Percentiles rank a stretch among this genome's conserved stretches.
Conservation (phyloP, 2,329 filamentous ascomycete genomes). For the Aspergillus nomiae region DNA sequence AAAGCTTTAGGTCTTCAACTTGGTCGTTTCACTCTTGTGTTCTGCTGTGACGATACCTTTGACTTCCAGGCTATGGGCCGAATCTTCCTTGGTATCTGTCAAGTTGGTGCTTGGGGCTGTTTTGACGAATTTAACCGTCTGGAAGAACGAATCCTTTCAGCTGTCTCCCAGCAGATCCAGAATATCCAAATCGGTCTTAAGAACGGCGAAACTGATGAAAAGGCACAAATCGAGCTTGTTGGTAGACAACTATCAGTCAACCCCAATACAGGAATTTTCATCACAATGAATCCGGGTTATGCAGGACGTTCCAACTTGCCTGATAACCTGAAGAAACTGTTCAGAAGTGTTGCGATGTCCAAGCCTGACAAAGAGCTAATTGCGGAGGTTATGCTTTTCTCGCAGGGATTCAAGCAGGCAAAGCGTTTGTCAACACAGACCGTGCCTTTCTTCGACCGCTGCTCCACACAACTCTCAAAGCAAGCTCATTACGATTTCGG, state of each 20-base stretch:
- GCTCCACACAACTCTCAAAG: slow-evolving; percentile 77
- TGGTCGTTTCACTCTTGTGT: slow-evolving; percentile 95
- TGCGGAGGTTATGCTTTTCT: slow-evolving; percentile 99
- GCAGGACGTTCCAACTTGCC: slow-evolving; percentile 96
- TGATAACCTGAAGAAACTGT: slow-evolving; percentile 99
- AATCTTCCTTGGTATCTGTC: slow-evolving; percentile 98
- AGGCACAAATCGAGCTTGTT: slow-evolving; percentile 89
- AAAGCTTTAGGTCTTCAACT: slow-evolving; percentile 96
- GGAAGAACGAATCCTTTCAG: slow-evolving; percentile 95
- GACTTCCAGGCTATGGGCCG: slow-evolving; percentile 99
- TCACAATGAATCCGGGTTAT: slow-evolving; percentile 99
- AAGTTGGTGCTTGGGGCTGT: slow-evolving; percentile 98
- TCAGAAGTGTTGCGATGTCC: slow-evolving; percentile 99
- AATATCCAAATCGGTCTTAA: slow-evolving; percentile 97
- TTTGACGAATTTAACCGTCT: slow-evolving; percentile 99
- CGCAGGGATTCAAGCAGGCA: slow-evolving; percentile 96
- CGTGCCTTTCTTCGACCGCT: slow-evolving; percentile 97
- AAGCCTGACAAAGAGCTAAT: slow-evolving; percentile 99
- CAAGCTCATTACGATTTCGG: slow-evolving; percentile 99
- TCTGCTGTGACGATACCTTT: slow-evolving; percentile 99
- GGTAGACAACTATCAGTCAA: slow-evolving; percentile 89
- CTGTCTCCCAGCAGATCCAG: slow-evolving; percentile 98
- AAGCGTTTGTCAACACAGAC: slow-evolving; percentile 93
- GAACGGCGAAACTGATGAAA: slow-evolving; percentile 77
- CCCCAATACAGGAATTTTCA: slow-evolving; percentile 95